These are phyloP conservation scores for Ogataea trehalophila DNA, from an alignment of 805 yeast genomes.

Conservation along the genomic window DNA sequence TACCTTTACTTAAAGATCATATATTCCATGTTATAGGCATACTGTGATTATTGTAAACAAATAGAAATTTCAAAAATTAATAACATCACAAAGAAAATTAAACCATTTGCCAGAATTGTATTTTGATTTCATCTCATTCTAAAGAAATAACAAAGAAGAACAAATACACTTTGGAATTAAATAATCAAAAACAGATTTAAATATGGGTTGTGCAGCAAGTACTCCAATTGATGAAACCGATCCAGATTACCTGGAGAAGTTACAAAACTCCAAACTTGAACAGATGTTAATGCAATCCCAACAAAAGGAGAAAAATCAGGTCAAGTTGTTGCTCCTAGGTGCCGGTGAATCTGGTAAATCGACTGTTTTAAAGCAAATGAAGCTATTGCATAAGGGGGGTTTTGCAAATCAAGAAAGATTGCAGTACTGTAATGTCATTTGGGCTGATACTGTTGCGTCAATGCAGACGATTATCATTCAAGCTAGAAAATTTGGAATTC, in stretches of 20 bases:
- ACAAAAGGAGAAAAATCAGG: slow-evolving; percentile 51
- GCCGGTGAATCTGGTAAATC: slow-evolving; percentile 96
- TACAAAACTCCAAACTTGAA: slow-evolving; percentile 39
- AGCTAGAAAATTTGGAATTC: slow-evolving; percentile 61
- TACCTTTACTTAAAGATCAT: no score
- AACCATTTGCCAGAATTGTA: no score
- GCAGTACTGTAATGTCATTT: slow-evolving; percentile 81
- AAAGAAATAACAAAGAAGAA: no score
- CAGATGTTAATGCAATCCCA: slow-evolving; percentile 50
- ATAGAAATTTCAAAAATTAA: no score
- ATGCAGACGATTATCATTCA: slow-evolving; percentile 77
- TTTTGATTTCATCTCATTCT: no score
- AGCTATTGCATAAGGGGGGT: slow-evolving; percentile 79
- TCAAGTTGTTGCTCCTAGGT: slow-evolving; percentile 76
- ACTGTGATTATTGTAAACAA: no score
- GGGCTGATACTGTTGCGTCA: slow-evolving; percentile 86
- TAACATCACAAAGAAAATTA: no score
- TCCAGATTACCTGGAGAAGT: slow-evolving; percentile 49
- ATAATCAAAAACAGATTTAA: no score
- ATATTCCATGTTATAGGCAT: no score
- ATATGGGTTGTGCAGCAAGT: slow-evolving; percentile 73
- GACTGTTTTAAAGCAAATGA: slow-evolving; percentile 85
- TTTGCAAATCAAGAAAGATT: slow-evolving; percentile 73
- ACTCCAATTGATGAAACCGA: slow-evolving; percentile 37
- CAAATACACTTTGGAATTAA: no score